Conservation (phyloP, 306 rosid species). For the Myrica gale region DNA sequence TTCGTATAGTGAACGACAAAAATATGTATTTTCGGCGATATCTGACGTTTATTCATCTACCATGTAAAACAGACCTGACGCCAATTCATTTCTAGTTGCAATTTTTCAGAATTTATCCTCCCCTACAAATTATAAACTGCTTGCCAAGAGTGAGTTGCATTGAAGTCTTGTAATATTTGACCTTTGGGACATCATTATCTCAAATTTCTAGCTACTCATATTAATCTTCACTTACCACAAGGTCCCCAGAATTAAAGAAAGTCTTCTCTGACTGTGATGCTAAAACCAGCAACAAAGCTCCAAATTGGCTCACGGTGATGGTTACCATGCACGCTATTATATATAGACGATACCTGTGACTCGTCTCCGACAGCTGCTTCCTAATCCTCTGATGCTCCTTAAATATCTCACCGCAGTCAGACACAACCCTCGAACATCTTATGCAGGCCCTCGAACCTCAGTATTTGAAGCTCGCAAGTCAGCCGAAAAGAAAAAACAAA, state of each 20-base stretch:
- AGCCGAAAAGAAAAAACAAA: constrained; percentile 74
- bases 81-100: no score
- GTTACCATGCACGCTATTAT: constrained; percentile 57
- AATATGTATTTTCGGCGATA: no score
- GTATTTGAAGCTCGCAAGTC: constrained; percentile 83
- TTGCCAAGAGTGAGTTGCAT: no score
- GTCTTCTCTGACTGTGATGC: constrained; percentile 57
- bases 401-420: constrained; percentile 48
- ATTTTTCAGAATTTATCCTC: no score
- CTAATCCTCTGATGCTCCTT: constrained; percentile 67
- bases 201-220: no score
- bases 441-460: constrained; percentile 73
- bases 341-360: constrained; percentile 78
- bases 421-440: constrained; percentile 60
- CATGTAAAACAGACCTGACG: no score
- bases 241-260: constrained; percentile 87
- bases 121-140: no score
- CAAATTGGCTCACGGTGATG: constrained; percentile 65
- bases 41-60: no score
- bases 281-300: constrained; percentile 56
- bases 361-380: constrained; percentile 64
- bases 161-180: not conserved
- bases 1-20: no score
- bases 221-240: no score
- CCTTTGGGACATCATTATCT: no score